Conservation (phyloP, 495 filamentous ascomycete species). For the Rostrohypoxylon terebratum region DNA sequence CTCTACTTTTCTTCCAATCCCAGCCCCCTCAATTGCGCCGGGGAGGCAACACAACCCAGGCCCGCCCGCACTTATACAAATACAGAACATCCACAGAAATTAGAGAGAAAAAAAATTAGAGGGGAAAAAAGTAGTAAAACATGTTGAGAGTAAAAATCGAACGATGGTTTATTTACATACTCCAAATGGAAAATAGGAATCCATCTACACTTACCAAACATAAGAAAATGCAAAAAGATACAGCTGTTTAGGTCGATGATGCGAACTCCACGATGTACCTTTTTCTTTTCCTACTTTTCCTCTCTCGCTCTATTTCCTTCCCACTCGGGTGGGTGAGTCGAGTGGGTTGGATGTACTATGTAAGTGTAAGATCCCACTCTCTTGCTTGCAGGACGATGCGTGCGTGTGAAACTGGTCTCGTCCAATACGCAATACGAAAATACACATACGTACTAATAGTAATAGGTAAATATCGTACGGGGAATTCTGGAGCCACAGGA, state of each 20-base stretch:
- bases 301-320: constrained; percentile 16
- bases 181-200: constrained; percentile 13
- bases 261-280: constrained; percentile 15
- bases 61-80: constrained; percentile 26
- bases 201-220: constrained; percentile 18
- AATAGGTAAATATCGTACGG: constrained; percentile 25
- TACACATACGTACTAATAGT: constrained; percentile 3
- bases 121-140: constrained; percentile 9
- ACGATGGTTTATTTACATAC: neutral
- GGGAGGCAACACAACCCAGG: constrained; percentile 29
- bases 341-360: constrained; percentile 27
- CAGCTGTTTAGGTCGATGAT: constrained; percentile 10
- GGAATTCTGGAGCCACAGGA: constrained; percentile 24
- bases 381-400: constrained; percentile 40
- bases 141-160: neutral
- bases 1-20: constrained; percentile 23
- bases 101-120: neutral
- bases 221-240: neutral
- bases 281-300: constrained; percentile 1
- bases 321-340: neutral
- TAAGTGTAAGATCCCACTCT: constrained; percentile 30
- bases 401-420: constrained; percentile 28
- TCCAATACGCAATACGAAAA: constrained; percentile 42
- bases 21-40: constrained; percentile 46
- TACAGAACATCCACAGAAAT: constrained; percentile 8